Evolutionary conservation across 208 protist genomes (phyloP).

Genomic region (Leishmania mexicana): DNA sequence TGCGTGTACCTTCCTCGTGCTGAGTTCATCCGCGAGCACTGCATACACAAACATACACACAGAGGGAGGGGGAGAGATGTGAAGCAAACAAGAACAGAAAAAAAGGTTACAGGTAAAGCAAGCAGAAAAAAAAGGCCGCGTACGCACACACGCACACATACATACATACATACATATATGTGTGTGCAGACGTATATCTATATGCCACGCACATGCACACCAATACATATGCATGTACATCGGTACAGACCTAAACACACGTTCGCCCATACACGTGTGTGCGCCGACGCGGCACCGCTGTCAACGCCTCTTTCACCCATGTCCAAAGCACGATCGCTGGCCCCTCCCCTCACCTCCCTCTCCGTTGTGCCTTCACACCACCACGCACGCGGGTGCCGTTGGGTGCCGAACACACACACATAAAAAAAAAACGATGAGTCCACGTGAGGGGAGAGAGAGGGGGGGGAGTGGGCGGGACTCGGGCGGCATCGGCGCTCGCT

Average conservation of each 20-base stretch:
- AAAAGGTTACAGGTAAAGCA: neutral
- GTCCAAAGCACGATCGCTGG: neutral
- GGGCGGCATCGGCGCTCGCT: too few relatives aligned
- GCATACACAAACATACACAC: neutral
- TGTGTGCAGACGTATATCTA: neutral
- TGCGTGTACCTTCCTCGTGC: too few relatives aligned
- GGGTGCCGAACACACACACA: too few relatives aligned
- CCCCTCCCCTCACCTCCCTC: neutral
- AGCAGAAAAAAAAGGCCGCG: neutral
- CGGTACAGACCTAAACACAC: too few relatives aligned
- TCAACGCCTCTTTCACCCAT: neutral
- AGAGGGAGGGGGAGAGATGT: neutral
- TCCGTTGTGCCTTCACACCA: neutral
- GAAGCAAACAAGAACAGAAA: neutral
- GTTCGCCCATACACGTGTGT: too few relatives aligned
- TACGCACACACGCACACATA: neutral
- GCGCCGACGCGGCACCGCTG: neutral
- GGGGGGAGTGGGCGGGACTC: too few relatives aligned
- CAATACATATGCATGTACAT: constrained; percentile 10
- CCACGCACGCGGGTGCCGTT: neutral
- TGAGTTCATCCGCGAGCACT: neutral
- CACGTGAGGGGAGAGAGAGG: too few relatives aligned
- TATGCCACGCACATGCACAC: neutral
- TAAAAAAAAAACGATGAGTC: too few relatives aligned
- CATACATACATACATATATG: neutral